Evolutionary conservation across 352 stramenopile genomes (phyloP).

Genomic region (Aphanomyces euteiches): DNA sequence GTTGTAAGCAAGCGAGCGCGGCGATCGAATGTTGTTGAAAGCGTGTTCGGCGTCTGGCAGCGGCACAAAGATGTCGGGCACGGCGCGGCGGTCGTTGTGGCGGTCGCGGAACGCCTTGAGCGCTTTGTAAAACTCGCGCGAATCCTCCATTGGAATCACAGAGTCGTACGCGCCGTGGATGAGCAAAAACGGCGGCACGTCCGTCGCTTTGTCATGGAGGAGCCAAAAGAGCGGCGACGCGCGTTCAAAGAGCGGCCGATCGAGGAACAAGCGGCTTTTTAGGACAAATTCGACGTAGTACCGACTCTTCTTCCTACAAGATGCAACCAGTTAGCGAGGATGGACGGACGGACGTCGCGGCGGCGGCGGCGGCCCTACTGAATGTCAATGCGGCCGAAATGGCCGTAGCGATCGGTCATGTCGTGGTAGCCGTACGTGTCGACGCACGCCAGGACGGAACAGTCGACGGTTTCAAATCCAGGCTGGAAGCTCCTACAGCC

Average conservation of each 20-base stretch:
- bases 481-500: slow-evolving; percentile 43
- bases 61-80: slow-evolving; percentile 55
- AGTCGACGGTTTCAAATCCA: slow-evolving; percentile 73
- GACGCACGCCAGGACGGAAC: slow-evolving; percentile 63
- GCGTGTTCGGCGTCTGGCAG: slow-evolving; percentile 53
- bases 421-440: slow-evolving; percentile 77
- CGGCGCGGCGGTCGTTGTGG: slow-evolving; percentile 28
- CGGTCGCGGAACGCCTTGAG: slow-evolving; percentile 43
- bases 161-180: slow-evolving; percentile 59
- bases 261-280: slow-evolving; percentile 50
- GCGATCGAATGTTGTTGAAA: slow-evolving; percentile 61
- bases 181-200: slow-evolving; percentile 54
- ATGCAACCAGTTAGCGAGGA: too few species aligned
- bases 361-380: slow-evolving; percentile 27
- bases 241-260: slow-evolving; percentile 46
- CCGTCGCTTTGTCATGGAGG: slow-evolving; percentile 35
- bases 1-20: slow-evolving; percentile 46
- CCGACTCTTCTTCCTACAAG: neutral
- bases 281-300: slow-evolving; percentile 61
- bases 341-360: too few species aligned
- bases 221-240: slow-evolving; percentile 61
- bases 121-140: slow-evolving; percentile 52
- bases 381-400: slow-evolving; percentile 60
- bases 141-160: slow-evolving; percentile 53
- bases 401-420: slow-evolving; percentile 59